phyloP scores from a whole-genome alignment of 768 basidiomycete genomes.

The Lactarius quietus region DNA sequence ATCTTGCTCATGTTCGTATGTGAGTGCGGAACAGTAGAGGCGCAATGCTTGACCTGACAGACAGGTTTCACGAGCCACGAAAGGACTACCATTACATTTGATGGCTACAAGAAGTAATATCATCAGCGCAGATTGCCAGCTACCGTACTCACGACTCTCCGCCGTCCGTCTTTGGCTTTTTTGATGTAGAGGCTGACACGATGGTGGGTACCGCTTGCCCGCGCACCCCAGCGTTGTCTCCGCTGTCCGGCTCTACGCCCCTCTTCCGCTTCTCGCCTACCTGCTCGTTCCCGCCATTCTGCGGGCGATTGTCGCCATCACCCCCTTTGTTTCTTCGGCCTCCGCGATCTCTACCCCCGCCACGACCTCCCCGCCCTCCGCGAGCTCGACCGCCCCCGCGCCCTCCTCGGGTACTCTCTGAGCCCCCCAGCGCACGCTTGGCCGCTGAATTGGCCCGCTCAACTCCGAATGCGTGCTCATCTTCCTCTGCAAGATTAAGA shows the following conservation, averaged over 20 bases:
- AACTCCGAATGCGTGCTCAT: conserved; percentile 68
- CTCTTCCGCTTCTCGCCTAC: conserved; percentile 75
- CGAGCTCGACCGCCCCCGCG: conserved; percentile 41
- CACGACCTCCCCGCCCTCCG: conserved; percentile 31
- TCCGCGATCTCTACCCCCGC: conserved; percentile 35
- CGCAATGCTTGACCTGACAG: background rate
- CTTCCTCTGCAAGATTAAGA: conserved; percentile 48
- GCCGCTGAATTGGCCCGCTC: conserved; percentile 72
- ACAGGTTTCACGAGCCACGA: conserved; percentile 2
- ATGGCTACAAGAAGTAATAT: conserved; percentile 10
- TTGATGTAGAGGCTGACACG: conserved; percentile 29
- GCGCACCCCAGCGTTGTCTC: conserved; percentile 61
- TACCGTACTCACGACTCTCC: conserved; percentile 18
- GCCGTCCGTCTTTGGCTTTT: conserved; percentile 43
- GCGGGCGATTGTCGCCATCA: conserved; percentile 25
- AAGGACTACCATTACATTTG: conserved; percentile 15
- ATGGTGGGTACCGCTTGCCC: conserved; percentile 56
- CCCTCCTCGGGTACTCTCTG: conserved; percentile 39
- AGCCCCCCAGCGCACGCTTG: conserved; percentile 38
- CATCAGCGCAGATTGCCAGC: conserved; percentile 1
- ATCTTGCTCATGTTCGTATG: background rate
- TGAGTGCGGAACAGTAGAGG: background rate
- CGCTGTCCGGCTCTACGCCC: conserved; percentile 74
- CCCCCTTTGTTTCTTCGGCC: conserved; percentile 28
- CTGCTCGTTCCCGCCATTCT: conserved; percentile 39